These are phyloP conservation scores for Aspergillus novofumigatus DNA, from an alignment of 2,329 filamentous ascomycete genomes.

Conservation along the genomic window DNA sequence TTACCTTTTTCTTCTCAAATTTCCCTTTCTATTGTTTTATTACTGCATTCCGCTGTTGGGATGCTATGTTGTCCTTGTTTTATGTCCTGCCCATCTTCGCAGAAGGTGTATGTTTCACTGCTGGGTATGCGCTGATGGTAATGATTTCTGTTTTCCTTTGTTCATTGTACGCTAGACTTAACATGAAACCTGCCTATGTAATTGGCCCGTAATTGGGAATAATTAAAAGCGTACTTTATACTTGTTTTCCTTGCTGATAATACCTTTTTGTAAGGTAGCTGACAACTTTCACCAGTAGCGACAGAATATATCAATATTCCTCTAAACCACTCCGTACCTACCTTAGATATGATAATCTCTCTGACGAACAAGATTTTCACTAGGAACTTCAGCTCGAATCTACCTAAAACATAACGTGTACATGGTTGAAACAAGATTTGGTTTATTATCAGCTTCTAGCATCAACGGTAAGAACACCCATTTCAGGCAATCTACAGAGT, in stretches of 20 bases:
- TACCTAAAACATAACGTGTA: too few species aligned
- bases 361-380: neutral
- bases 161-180: neutral
- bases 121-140: constrained; percentile 15
- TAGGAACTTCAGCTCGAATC: neutral
- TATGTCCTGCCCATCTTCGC: constrained; percentile 7
- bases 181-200: constrained; percentile 5
- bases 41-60: constrained; percentile 17
- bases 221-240: neutral
- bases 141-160: constrained; percentile 11
- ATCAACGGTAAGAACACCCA: neutral
- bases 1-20: constrained; percentile 2
- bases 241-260: neutral
- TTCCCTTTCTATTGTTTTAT: constrained; percentile 8
- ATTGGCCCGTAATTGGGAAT: neutral
- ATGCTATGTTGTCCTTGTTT: constrained; percentile 12
- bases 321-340: too few species aligned
- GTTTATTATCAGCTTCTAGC: neutral
- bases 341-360: neutral
- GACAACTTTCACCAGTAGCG: too few species aligned
- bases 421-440: too few species aligned
- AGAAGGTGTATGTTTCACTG: constrained; percentile 15
- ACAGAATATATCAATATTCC: too few species aligned
- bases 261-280: neutral
- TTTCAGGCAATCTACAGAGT: neutral